A percentile compares a stretch with the other conserved stretches of the same genome.
phyloP scores from a whole-genome alignment of 106 monocot species.

The Dioscorea dumetorum region DNA sequence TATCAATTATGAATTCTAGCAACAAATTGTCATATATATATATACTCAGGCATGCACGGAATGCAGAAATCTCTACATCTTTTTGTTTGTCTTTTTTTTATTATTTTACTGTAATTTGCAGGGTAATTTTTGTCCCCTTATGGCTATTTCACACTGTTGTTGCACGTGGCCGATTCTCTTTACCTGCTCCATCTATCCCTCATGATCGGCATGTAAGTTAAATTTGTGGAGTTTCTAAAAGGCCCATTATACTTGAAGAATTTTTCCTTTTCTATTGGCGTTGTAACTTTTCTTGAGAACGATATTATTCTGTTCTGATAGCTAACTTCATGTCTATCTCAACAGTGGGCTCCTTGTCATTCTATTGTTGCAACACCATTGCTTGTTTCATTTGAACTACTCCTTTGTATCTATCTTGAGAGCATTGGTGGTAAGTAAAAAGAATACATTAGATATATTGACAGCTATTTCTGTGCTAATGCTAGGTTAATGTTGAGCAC shows the following conservation, averaged over 20 bases:
- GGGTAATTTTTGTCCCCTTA: constrained; percentile 74
- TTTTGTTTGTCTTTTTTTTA: too few relatives aligned
- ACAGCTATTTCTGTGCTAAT: not conserved
- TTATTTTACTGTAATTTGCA: constrained; percentile 19
- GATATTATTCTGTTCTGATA: not conserved
- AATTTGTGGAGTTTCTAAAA: not conserved
- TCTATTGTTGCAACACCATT: constrained; percentile 78
- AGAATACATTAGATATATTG: not conserved
- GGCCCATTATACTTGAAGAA: too few relatives aligned
- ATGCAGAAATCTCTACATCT: too few relatives aligned
- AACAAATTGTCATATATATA: too few relatives aligned
- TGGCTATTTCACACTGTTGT: constrained; percentile 85
- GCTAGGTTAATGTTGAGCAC: too few relatives aligned
- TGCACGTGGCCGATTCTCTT: constrained; percentile 84
- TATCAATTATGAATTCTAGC: too few relatives aligned
- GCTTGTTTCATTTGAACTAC: constrained; percentile 87
- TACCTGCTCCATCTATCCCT: constrained; percentile 92
- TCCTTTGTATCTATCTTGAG: constrained; percentile 87
- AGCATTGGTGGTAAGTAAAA: constrained; percentile 48
- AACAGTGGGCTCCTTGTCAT: constrained; percentile 97
- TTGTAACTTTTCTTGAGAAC: not conserved
- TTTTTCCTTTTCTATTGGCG: too few relatives aligned
- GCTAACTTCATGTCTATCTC: not conserved
- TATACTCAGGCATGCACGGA: too few relatives aligned
- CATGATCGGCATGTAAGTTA: constrained; percentile 82